Evolutionary conservation across 176 grass and related monocot genomes (phyloP).

Genomic region (Luzula sylvatica): DNA sequence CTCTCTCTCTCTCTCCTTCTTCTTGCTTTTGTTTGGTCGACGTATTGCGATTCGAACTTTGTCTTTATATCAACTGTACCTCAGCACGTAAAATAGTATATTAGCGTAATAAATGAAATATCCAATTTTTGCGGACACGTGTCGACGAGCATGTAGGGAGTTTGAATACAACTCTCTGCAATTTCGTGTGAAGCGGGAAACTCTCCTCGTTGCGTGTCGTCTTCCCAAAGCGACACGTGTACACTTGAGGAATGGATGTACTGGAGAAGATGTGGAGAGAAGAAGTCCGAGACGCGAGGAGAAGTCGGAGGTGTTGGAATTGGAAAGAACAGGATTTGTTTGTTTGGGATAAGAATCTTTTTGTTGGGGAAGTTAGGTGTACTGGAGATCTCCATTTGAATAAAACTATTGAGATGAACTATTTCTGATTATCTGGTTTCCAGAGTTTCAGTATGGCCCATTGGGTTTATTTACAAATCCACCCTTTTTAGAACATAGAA

Average conservation of each 20-base stretch:
- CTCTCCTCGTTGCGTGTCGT: not conserved
- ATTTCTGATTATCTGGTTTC: not conserved
- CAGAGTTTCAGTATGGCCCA: not conserved
- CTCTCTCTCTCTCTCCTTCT: not conserved
- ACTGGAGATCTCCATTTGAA: too few relatives aligned
- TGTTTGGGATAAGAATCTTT: not conserved
- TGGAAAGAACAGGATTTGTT: too few relatives aligned
- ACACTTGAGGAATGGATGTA: too few relatives aligned
- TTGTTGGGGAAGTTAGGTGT: too few relatives aligned
- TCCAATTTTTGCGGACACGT: too few relatives aligned
- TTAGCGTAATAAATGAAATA: too few relatives aligned
- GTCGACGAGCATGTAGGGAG: not conserved
- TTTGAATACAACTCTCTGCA: not conserved
- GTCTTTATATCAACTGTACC: conserved; percentile 1
- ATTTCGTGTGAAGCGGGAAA: conserved; percentile 16
- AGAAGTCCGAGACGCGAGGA: not conserved
- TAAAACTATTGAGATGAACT: too few relatives aligned
- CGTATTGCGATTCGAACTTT: not conserved
- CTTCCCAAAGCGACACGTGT: not conserved
- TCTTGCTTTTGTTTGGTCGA: not conserved
- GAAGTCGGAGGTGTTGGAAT: not conserved
- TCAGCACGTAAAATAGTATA: too few relatives aligned
- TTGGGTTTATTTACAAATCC: too few relatives aligned
- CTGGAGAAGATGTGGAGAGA: too few relatives aligned
- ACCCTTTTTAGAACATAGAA: too few relatives aligned